Evolutionary conservation across 345 rosid species (phyloP), one percentile per base, ranked within the genome.

Genomic region (Barbarea vulgaris): DNA sequence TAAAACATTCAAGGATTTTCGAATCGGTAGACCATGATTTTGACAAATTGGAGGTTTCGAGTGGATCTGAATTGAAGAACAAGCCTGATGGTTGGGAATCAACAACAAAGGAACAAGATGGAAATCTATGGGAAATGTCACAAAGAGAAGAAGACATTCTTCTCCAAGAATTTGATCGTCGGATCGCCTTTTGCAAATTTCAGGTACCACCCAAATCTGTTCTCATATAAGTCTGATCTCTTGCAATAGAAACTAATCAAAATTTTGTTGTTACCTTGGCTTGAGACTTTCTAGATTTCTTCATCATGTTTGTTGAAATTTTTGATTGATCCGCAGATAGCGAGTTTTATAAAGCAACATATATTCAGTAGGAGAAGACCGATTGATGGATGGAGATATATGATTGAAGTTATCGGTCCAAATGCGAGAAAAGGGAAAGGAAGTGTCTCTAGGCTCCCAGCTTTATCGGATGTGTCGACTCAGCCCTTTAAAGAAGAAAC

Each of bases 41-140:
- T 78, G 88, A 87, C 53, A 81, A 84, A 75, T 44, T 90, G 22
- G 82, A 83, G 67, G 66, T 85, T 4, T 74, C 87, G 10, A 83
- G 85, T 84, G 77, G 91, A 28, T 79, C 89, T 2, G 94, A 88
- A 79, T 71, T 89, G 64, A 88, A 92, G 73, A 89, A 83, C 79
- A 95, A 92, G 83, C 96, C 99, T 12, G 97, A 89, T 78, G 97
- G 99, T 18, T 95, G 99, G 99, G 97, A 95, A 85, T 85, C 97
- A 71, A 85, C 89, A 7, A 75, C 93, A 15, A 92, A 87, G 79
- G 85, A 82, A 22, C 91, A 86, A 73, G 99, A 92, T 59, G 98
- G 93, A 19, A 92, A 86, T 64, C 74, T 90, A 42, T 95, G 97
- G 99, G 98, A 92, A 56, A 90, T 95, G 98, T 85, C 98, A 67